phyloP scores from a whole-genome alignment of 2,329 filamentous ascomycete genomes.

The Helotiales sp. region DNA sequence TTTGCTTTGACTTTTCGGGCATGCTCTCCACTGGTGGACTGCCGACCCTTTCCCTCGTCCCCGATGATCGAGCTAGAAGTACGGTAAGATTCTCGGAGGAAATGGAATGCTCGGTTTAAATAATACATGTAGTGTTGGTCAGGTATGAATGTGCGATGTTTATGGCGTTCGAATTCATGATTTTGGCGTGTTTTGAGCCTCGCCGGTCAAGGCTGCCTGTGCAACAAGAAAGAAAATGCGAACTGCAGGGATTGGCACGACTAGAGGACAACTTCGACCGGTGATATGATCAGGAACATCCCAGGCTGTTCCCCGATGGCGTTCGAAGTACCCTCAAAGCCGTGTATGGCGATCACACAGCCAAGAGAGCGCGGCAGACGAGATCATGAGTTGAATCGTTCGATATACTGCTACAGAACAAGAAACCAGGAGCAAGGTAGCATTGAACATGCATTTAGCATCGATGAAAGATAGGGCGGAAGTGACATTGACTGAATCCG shows the following conservation, averaged over 20 bases:
- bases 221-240: not conserved
- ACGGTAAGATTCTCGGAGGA: not conserved
- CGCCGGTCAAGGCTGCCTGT: not conserved
- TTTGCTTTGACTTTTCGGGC: not conserved
- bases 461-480: not conserved
- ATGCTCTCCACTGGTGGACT: not conserved
- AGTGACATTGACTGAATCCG: not conserved
- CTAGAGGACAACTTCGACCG: not conserved
- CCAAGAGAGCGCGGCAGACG: not conserved
- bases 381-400: not conserved
- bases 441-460: not conserved
- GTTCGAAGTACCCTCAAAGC: not conserved
- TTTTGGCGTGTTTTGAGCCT: not conserved
- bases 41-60: no score
- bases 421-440: not conserved
- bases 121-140: no score
- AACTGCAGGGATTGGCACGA: not conserved
- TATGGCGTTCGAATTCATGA: no score
- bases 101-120: no score
- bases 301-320: not conserved
- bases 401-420: not conserved
- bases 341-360: not conserved
- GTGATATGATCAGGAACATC: not conserved
- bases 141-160: no score
- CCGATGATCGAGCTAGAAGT: not conserved